Evolutionary conservation across 805 yeast species (phyloP).

Genomic region (Cyberlindnera mrakii): DNA sequence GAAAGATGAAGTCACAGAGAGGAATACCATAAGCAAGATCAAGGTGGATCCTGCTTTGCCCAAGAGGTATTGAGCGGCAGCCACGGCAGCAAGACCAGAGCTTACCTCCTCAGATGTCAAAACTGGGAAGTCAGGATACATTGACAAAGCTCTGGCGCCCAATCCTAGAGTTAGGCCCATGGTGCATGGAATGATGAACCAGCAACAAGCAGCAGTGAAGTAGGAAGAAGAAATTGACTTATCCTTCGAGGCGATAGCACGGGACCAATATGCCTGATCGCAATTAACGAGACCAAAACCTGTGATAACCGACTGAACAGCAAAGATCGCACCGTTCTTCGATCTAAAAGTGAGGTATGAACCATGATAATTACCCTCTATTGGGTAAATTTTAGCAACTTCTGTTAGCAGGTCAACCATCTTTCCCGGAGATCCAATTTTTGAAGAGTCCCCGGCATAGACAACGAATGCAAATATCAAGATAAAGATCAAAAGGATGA

Average conservation of each 20-base stretch:
- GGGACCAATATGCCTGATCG: constrained; percentile 36
- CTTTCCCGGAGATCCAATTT: constrained; percentile 30
- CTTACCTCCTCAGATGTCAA: constrained; percentile 31
- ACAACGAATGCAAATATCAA: constrained; percentile 25
- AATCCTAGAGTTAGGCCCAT: constrained; percentile 34
- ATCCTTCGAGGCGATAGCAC: constrained; percentile 38
- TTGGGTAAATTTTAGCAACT: constrained; percentile 27
- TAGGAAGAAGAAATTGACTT: constrained; percentile 31
- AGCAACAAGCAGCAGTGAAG: constrained; percentile 32
- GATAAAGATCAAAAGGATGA: constrained; percentile 35
- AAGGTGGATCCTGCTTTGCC: constrained; percentile 39
- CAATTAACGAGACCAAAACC: constrained; percentile 31
- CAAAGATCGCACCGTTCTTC: constrained; percentile 27
- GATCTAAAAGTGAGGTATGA: constrained; percentile 33
- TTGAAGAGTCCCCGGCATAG: constrained; percentile 10
- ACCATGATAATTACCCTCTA: constrained; percentile 29
- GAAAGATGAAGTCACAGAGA: constrained; percentile 36
- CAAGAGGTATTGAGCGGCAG: constrained; percentile 33
- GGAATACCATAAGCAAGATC: constrained; percentile 35
- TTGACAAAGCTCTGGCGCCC: constrained; percentile 31
- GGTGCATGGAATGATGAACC: constrained; percentile 35
- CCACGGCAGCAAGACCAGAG: constrained; percentile 35
- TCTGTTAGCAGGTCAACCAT: constrained; percentile 38
- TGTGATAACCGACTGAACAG: constrained; percentile 27
- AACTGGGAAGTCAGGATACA: constrained; percentile 28